Evolutionary conservation across 352 stramenopile genomes (phyloP).

Genomic region (Phytophthora megakarya): DNA sequence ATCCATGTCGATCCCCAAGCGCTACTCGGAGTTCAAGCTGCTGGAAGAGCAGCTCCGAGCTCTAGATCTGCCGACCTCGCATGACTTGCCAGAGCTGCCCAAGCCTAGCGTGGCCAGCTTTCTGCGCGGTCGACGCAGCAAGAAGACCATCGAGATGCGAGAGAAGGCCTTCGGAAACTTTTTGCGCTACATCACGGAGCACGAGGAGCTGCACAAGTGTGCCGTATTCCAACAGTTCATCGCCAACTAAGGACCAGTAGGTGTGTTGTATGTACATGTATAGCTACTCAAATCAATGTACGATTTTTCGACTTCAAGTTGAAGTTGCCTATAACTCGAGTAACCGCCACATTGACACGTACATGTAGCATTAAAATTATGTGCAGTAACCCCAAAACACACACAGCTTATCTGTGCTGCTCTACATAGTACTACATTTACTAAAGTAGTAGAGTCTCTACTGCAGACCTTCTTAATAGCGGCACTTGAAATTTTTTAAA

Average conservation of each 20-base stretch:
- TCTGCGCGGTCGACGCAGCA: constrained; percentile 48
- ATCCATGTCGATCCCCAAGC: constrained; percentile 37
- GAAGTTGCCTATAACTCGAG: constrained; percentile 4
- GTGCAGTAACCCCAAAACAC: neutral
- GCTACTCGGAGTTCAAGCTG: constrained; percentile 63
- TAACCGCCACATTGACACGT: neutral
- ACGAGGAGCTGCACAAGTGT: constrained; percentile 48
- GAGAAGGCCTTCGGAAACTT: constrained; percentile 55
- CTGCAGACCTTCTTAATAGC: no score
- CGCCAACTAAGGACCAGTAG: constrained; percentile 19
- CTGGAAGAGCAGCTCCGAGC: constrained; percentile 50
- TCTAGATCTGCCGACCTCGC: constrained; percentile 31
- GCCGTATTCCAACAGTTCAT: constrained; percentile 64
- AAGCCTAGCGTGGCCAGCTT: constrained; percentile 48
- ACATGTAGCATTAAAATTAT: no score
- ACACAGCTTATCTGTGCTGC: neutral
- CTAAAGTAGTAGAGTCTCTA: no score
- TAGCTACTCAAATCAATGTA: constrained; percentile 21
- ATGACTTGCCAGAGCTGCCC: constrained; percentile 44
- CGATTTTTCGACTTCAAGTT: constrained; percentile 10
- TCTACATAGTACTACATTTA: no score
- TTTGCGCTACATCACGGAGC: constrained; percentile 47
- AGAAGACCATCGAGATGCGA: constrained; percentile 55
- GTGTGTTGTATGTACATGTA: constrained; percentile 19
- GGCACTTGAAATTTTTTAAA: no score